Evolutionary conservation across 352 stramenopile genomes (phyloP), one percentile per base, ranked within the genome.

Genomic region (Achlya hypogyna): DNA sequence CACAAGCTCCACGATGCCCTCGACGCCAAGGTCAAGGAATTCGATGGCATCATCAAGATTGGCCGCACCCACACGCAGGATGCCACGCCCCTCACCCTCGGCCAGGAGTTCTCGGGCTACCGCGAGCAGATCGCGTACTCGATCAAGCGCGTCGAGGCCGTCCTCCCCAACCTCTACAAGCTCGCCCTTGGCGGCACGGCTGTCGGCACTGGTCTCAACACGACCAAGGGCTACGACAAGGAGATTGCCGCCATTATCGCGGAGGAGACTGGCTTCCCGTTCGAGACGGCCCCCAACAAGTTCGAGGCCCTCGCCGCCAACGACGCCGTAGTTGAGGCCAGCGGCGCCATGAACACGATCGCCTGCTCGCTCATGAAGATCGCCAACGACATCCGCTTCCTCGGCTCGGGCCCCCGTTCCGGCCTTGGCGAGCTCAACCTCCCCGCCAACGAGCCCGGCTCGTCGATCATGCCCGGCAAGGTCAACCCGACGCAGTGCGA

Each of bases 41-140:
- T 97, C 73, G 71, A 93, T 28, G 77, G 84, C 70, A 96, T 98
- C 69, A 96, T 99, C 78, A 99, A 99, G 78, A 98, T 98, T 76
- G 96, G 96, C 54, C 79, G 96, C 52, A 99, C 96, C 5, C 96
- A 99, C 78, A 93, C 84, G 22, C 84, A 93, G 70, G 95, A 99
- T 76, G 95, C 96, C 0, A 98, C 95, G 31, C 95, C 96, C 1
- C 69, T 99, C 6, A 98, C 96, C n/a, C 80, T 99, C 22, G 95
- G 94, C 53, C 96, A 99, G 79, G 96, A 99, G 74, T 98, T 99
- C 78, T 89, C 82, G 38, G 96, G 94, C 52, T 99, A 98, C 69
- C 75, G 78, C 35, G 78, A 87, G 65, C 94, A 98, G 74, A 87
- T 98, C 38, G 81, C 91, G 54, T 91, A 98, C 70, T 82, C 80